These are phyloP conservation scores for Amphibolis antarctica DNA, from an alignment of 106 monocot genomes.

Conservation along the genomic window DNA sequence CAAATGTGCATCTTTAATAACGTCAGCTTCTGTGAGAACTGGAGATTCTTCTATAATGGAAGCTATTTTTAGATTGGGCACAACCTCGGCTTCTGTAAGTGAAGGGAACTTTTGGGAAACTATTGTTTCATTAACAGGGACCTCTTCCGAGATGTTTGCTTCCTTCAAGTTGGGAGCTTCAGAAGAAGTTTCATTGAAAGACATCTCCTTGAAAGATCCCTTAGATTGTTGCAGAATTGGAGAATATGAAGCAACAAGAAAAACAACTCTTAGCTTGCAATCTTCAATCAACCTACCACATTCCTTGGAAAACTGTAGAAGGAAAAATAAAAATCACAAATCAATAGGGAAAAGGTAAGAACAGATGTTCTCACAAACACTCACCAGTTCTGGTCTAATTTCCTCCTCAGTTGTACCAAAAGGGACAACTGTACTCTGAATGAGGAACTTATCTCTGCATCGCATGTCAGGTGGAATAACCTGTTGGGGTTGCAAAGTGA, in stretches of 20 bases:
- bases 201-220: slow-evolving; percentile 31
- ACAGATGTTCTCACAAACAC: slow-evolving; percentile 8
- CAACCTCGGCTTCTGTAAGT: slow-evolving; percentile 9
- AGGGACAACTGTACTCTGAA: slow-evolving; percentile 75
- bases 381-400: slow-evolving; percentile 47
- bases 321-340: slow-evolving; percentile 1
- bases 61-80: slow-evolving; percentile 4
- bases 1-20: slow-evolving; percentile 7
- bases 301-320: slow-evolving; percentile 71
- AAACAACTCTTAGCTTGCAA: slow-evolving; percentile 65
- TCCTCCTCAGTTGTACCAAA: slow-evolving; percentile 68
- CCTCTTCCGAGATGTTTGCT: slow-evolving; percentile 1
- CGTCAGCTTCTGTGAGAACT: slow-evolving; percentile 10
- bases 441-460: slow-evolving; percentile 83
- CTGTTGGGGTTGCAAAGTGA: slow-evolving; percentile 79
- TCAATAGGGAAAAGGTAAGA: neutral
- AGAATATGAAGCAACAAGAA: slow-evolving; percentile 59
- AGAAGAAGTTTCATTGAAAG: slow-evolving; percentile 4
- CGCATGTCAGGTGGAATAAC: slow-evolving; percentile 71
- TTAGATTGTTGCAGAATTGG: slow-evolving; percentile 38
- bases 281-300: slow-evolving; percentile 64
- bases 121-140: slow-evolving; percentile 1
- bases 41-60: slow-evolving; percentile 9
- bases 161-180: slow-evolving; percentile 14
- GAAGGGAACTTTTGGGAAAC: neutral